Percentiles rank a stretch among this genome's conserved stretches.
Evolutionary conservation across 2,329 filamentous ascomycete species (phyloP).

Genomic region (Neodidymelliopsis sp.): DNA sequence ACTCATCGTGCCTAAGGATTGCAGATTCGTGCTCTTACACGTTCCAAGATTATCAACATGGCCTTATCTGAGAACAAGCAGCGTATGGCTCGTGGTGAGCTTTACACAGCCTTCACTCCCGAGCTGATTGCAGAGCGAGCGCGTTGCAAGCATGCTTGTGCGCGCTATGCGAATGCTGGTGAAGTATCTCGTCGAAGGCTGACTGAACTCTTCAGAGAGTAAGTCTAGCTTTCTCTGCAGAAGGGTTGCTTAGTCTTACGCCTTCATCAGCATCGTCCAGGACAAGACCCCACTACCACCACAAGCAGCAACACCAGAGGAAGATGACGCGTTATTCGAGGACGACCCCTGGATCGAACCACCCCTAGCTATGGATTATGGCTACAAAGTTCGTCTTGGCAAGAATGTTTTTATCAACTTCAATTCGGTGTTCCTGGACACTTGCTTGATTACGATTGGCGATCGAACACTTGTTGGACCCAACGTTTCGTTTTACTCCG

Average conservation of each 20-base stretch:
- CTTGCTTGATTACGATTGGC: constrained; percentile 76
- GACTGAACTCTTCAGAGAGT: constrained; percentile 76
- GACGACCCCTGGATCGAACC: constrained; percentile 73
- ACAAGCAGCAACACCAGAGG: constrained; percentile 61
- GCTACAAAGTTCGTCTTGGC: constrained; percentile 75
- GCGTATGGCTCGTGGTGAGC: constrained; percentile 70
- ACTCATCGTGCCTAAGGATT: background rate
- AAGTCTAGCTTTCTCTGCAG: constrained; percentile 46
- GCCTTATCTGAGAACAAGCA: constrained; percentile 46
- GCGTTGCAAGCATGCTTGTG: constrained; percentile 68
- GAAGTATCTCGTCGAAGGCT: constrained; percentile 67
- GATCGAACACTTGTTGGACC: constrained; percentile 80
- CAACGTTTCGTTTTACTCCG: constrained; percentile 78
- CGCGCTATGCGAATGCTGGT: constrained; percentile 69
- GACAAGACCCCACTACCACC: constrained; percentile 71
- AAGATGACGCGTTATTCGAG: constrained; percentile 70
- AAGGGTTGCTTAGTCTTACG: constrained; percentile 18
- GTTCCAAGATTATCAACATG: constrained; percentile 22
- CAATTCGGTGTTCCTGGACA: constrained; percentile 79
- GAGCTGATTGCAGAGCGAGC: constrained; percentile 69
- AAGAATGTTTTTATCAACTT: constrained; percentile 77
- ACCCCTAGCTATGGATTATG: constrained; percentile 79
- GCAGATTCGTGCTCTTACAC: background rate
- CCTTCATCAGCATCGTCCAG: constrained; percentile 62
- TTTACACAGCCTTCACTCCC: constrained; percentile 77